A percentile compares a stretch with the other conserved stretches of the same genome.
phyloP scores from a whole-genome alignment of 768 basidiomycete species.

The Tricholoma terreum region DNA sequence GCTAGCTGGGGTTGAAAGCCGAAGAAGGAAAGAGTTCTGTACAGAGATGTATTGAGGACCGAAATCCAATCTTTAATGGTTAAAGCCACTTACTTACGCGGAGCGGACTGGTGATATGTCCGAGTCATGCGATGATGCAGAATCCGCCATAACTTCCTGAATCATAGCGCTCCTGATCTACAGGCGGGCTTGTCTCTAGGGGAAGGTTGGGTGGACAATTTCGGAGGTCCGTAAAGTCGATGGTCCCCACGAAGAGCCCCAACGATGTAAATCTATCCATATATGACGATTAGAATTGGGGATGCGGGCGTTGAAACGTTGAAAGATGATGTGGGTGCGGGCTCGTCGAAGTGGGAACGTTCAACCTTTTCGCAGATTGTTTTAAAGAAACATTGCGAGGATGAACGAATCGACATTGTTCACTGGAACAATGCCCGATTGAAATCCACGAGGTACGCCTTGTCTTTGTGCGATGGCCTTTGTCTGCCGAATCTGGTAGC shows the following conservation, averaged over 20 bases:
- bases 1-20: neutral
- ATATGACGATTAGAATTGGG: too few species aligned
- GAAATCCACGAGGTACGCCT: neutral
- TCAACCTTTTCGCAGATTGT: neutral
- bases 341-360: too few species aligned
- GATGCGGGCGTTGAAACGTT: too few species aligned
- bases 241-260: neutral
- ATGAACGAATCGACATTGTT: neutral
- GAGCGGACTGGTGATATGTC: neutral
- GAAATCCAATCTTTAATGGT: too few species aligned
- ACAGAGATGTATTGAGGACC: neutral
- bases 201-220: neutral
- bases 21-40: neutral
- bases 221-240: neutral
- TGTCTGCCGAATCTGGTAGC: neutral
- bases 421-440: neutral
- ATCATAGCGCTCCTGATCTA: neutral
- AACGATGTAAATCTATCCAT: neutral
- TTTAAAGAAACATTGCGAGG: too few species aligned
- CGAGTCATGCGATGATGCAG: neutral
- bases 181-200: neutral
- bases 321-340: too few species aligned
- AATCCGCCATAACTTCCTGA: neutral
- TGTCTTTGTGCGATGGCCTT: neutral
- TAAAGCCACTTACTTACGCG: too few species aligned